Conservation (phyloP, 83 land plant genomes). For the Thuja plicata region DNA sequence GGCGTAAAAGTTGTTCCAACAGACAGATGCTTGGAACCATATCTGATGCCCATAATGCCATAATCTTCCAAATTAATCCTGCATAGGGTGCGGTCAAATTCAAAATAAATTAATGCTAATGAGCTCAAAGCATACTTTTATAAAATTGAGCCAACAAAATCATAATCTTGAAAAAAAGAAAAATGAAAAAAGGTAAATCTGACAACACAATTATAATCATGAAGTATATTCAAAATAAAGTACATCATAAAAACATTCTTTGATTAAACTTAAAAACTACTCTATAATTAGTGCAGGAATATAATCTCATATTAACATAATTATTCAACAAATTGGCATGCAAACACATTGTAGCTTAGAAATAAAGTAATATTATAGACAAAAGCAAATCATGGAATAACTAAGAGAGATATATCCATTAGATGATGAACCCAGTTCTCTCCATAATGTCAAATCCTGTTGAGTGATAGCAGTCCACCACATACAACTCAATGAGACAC, state of each 20-base stretch:
- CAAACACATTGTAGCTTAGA: not conserved
- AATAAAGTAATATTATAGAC: not conserved
- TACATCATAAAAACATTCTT: not conserved
- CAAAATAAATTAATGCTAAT: not conserved
- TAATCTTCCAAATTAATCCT: conserved; percentile 49
- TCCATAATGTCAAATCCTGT: not conserved
- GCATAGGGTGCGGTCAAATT: conserved; percentile 6
- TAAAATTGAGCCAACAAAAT: not conserved
- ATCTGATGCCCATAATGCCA: conserved; percentile 70
- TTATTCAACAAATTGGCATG: not conserved
- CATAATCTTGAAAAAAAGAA: not conserved
- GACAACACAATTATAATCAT: not conserved
- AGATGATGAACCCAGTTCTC: not conserved
- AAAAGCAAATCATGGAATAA: not conserved
- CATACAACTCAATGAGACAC: not conserved
- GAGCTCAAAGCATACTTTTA: not conserved
- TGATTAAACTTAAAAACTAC: not conserved
- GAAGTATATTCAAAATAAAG: not conserved
- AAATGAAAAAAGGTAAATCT: not conserved
- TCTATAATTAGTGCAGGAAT: not conserved
- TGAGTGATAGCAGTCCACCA: not conserved
- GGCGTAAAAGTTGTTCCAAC: conserved; percentile 50
- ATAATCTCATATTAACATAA: not conserved
- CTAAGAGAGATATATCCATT: not conserved
- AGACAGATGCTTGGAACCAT: conserved; percentile 59